Evolutionary conservation across 345 rosid species (phyloP), one percentile per base, ranked within the genome.

Genomic region (Syzygium grande): DNA sequence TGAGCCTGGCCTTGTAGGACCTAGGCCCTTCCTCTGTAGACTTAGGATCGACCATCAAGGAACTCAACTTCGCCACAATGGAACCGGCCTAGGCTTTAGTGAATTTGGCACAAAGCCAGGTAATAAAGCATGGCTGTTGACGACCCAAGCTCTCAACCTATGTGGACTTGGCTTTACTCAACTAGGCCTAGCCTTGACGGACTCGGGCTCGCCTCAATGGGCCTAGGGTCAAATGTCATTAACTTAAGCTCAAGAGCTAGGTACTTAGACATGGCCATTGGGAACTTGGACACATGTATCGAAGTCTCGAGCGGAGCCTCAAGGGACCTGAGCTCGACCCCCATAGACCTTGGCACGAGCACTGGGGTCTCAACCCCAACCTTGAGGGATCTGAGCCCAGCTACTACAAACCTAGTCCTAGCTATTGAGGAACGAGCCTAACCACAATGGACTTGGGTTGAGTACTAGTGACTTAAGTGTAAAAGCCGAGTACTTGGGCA

Each of bases 331-430:
- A 7, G 65, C 29, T 11, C n/a, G 15, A 59, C 30, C 65, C n/a
- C 3, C 65, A 11, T 59, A 14, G 65, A 27, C 30, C 15, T 27
- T 4, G 29, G 8, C 30, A 59, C 27, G 16, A 29, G 30, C 68
- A 59, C n/a, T 0, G 16, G 0, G 68, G 7, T 27, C 68, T 59
- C 0, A 12, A 3, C 8, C 30, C 30, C 1, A 27, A 3, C 16
- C 68, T 59, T 0, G 4, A 59, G 68, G 7, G 68, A 27, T 7
- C 0, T 0, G 16, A 5, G 68, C 30, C 2, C 0, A 11, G 30
- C 30, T 1, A 25, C 11, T 5, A 3, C 11, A 0, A 15, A 27
- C 68, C n/a, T 59, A 59, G 68, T 15, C 68, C n/a, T 0, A 2
- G 2, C 30, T 27, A 59, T 59, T 3, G 1, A 59, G 16, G 30